Evolutionary conservation across 768 basidiomycete species (phyloP), one percentile per base, ranked within the genome.

Genomic region (Suillus clintonianus): DNA sequence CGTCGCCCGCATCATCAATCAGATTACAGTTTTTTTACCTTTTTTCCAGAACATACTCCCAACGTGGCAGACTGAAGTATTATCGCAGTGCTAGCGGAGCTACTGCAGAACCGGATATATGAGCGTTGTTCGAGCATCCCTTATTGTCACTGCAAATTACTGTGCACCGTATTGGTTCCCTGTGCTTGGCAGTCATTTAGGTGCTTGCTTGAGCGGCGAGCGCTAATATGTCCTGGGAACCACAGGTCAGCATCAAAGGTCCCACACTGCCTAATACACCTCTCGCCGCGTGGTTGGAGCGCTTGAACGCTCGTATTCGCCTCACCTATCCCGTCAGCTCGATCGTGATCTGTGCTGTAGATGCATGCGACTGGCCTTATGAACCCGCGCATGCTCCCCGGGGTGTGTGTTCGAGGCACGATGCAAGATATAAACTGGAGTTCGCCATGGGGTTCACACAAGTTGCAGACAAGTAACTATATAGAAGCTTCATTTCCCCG

Each of bases 401-500:
- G 30, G 56, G 39, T 39, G 56, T 41, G 56, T 57, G 56, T 53
- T 27, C 27, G 24, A 41, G 56, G 41, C 56, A 41, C 41, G 56
- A 6, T 27, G 27, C 56, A 57, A 57, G 39, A 57, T 57, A 41
- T 57, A 57, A 57, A 41, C 24, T 42, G 24, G 32, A 55, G 4
- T 39, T 27, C 27, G 1, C 24, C 37, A 24, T 30, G 56, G 56
- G 56, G 56, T 57, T 41, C 24, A 41, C 56, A 57, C 39, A 57
- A 57, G 24, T 17, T 41, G 37, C 13, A 39, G 37, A 57, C 24
- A 37, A 39, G 55, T 27, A n/a, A 14, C n/a, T 55, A 57, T 57
- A 57, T 57, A 57, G 56, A 57, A 57, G 56, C 39, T 57, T 57
- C 56, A 57, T 57, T 57, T 57, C 56, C 56, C 56, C 6, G 56